Evolutionary conservation across 257 asterid species (phyloP).

Genomic region (Coffea eugenioides): DNA sequence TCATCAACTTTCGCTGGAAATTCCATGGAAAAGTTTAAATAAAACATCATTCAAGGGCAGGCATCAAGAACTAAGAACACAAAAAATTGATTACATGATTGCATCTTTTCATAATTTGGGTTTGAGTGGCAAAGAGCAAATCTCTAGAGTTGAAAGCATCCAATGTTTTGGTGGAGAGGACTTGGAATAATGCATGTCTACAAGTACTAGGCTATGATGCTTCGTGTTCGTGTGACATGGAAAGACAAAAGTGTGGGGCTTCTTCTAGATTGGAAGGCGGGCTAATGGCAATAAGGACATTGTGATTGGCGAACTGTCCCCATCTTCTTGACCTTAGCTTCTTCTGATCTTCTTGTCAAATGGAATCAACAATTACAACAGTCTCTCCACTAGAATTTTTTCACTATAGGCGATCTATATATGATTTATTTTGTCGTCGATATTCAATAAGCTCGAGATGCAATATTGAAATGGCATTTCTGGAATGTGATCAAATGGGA

Average conservation of each 20-base stretch:
- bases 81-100: background rate
- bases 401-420: background rate
- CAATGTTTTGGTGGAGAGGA: slow-evolving; percentile 17
- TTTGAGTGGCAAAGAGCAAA: background rate
- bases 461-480: background rate
- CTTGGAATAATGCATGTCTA: slow-evolving; percentile 20
- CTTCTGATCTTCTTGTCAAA: slow-evolving; percentile 10
- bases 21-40: background rate
- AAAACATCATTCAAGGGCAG: background rate
- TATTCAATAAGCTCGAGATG: background rate
- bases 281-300: slow-evolving; percentile 1
- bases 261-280: slow-evolving; percentile 17
- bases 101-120: background rate
- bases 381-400: slow-evolving; percentile 22
- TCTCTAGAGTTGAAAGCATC: slow-evolving; percentile 14
- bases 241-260: slow-evolving; percentile 8
- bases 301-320: background rate
- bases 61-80: background rate
- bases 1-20: background rate
- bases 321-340: background rate
- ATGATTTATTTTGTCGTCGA: slow-evolving; percentile 7
- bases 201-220: slow-evolving; percentile 19
- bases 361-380: slow-evolving; percentile 13
- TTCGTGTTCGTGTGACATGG: slow-evolving; percentile 16
- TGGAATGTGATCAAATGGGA: background rate